Base-by-base conservation (phyloP, 2,329 filamentous ascomycete genomes). In the Penicillium sp. region DNA sequence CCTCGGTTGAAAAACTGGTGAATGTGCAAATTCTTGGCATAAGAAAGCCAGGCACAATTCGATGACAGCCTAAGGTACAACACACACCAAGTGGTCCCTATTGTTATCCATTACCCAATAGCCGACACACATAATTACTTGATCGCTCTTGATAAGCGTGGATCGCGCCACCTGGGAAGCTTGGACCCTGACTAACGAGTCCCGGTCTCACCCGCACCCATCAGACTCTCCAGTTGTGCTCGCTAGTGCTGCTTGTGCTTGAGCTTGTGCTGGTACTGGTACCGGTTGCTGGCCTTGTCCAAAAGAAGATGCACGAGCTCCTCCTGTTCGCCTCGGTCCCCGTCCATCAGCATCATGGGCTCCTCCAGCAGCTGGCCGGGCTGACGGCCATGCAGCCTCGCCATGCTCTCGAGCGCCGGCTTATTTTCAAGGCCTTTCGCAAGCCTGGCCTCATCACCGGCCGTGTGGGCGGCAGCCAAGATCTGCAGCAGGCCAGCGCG, bases 371-470 rank as follows among this genome's bases (percentile, higher is more conserved):
- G 68, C 80, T 89, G 51, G 83, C 86, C 42, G 87, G 87, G 56
- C 76, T 88, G 59, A 83, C 86, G 54, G 85, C 84, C 68, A 86
- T 86, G 81, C 86, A 88, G 71, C 87, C 87, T 42, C 80, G 81
- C 68, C 78, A 79, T 60, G 74, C 82, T 56, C 72, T 83, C 54
- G 84, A 88, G 73, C 83, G 86, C 61, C 82, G 83, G 72, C 75
- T 88, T 66, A 74, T 89, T 69, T 89, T 86, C 80, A 85, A 83
- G 67, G 84, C 86, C 60, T 76, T 77, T 68, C 79, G 81, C 69
- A 80, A 83, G 72, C 79, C 75, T 59, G 79, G 79, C 6, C 67
- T 77, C 54, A 70, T 75, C 65, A 78, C 74, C 60, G 72, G 75
- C 53, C 76, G 75, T 22, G 72, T 74, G n/a, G 79, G 80, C 37